Percentiles rank a stretch among this genome's conserved stretches.
These are phyloP conservation scores for Corymbia maculata DNA, from an alignment of 345 rosid species.

Conservation along the genomic window DNA sequence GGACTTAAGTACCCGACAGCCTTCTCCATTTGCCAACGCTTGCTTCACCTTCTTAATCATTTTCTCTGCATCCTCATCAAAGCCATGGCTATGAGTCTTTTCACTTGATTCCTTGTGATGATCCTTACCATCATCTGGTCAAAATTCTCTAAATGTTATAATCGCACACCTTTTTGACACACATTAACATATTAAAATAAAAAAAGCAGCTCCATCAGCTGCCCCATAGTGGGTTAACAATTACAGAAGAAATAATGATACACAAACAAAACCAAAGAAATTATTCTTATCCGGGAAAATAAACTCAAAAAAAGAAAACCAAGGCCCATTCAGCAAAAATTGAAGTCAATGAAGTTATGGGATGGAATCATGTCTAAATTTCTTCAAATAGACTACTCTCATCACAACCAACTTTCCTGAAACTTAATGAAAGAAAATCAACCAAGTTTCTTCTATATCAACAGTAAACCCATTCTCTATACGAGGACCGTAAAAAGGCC, in stretches of 20 bases:
- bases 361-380: neutral
- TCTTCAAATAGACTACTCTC: neutral
- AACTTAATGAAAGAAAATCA: neutral
- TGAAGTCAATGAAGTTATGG: neutral
- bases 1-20: slow-evolving; percentile 70
- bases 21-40: slow-evolving; percentile 80
- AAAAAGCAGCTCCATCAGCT: neutral
- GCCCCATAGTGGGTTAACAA: neutral
- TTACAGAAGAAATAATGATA: neutral
- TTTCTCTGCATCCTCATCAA: slow-evolving; percentile 75
- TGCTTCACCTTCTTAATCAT: slow-evolving; percentile 90
- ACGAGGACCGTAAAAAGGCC: neutral
- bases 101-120: slow-evolving; percentile 46
- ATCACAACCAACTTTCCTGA: neutral
- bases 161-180: neutral
- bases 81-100: slow-evolving; percentile 41
- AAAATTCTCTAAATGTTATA: neutral
- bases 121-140: slow-evolving; percentile 52
- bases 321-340: neutral
- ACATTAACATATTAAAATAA: neutral
- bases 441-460: neutral
- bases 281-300: neutral
- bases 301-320: neutral
- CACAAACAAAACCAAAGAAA: neutral
- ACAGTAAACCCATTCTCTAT: neutral